Conservation (phyloP, 2,329 filamentous ascomycete species). For the Pseudohalonectria lignicola region DNA sequence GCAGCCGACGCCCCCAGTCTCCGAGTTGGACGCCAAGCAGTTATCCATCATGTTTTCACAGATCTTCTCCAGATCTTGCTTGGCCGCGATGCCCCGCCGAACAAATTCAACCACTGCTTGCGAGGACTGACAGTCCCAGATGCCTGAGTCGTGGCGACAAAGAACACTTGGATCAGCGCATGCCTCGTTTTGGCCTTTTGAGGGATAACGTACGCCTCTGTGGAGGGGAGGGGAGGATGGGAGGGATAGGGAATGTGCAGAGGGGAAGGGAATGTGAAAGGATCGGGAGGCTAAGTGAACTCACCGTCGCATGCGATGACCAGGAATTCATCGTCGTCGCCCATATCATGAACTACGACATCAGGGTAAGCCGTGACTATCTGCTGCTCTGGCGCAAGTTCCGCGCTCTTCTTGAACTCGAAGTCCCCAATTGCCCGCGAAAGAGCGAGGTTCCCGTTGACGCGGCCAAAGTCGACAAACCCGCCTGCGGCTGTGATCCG, state of each 20-base stretch:
- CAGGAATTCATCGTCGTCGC: constrained; percentile 89
- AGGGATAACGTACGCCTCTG: too few relatives aligned
- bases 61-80: constrained; percentile 88
- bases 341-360: constrained; percentile 81
- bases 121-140: constrained; percentile 99
- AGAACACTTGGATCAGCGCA: too few relatives aligned
- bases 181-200: too few relatives aligned
- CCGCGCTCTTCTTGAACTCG: constrained; percentile 98
- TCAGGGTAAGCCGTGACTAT: constrained; percentile 97
- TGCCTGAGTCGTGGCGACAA: constrained; percentile 62
- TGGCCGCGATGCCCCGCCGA: constrained; percentile 86
- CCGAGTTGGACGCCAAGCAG: constrained; percentile 93
- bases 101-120: constrained; percentile 97
- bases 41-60: constrained; percentile 99
- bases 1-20: constrained; percentile 94
- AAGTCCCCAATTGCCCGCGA: constrained; percentile 98
- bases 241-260: too few relatives aligned
- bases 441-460: constrained; percentile 94
- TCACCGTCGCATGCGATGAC: constrained; percentile 87
- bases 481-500: constrained; percentile 92
- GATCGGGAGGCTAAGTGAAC: constrained; percentile 21
- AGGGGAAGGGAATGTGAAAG: too few relatives aligned
- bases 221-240: too few relatives aligned
- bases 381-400: constrained; percentile 94
- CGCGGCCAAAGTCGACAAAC: constrained; percentile 95